Evolutionary conservation across 2,329 filamentous ascomycete genomes (phyloP).

Genomic region (Achaetomium macrosporum): DNA sequence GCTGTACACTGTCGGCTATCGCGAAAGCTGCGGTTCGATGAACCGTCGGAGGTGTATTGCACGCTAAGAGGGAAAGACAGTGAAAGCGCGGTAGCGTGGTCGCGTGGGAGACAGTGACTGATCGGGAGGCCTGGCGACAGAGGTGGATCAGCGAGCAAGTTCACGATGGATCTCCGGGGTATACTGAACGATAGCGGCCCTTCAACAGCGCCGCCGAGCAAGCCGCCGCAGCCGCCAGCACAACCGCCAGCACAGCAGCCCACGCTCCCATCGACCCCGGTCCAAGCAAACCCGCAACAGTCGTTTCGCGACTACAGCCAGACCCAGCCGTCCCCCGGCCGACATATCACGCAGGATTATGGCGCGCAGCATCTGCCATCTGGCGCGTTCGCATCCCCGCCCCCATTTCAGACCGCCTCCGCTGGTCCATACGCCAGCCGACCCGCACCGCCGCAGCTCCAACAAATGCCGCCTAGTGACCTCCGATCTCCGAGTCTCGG

Average conservation of each 20-base stretch:
- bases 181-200: constrained; percentile 50
- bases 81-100: not conserved
- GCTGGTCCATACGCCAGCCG: constrained; percentile 39
- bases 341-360: constrained; percentile 43
- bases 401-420: constrained; percentile 31
- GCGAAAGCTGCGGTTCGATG: constrained; percentile 10
- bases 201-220: constrained; percentile 26
- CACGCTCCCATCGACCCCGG: constrained; percentile 23
- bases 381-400: constrained; percentile 35
- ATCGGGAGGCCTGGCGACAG: not conserved
- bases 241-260: constrained; percentile 24
- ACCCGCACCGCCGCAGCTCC: constrained; percentile 37
- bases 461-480: constrained; percentile 41
- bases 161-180: constrained; percentile 46
- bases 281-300: constrained; percentile 31
- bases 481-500: constrained; percentile 44
- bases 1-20: not conserved
- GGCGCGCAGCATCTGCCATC: constrained; percentile 28
- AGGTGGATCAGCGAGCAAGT: not conserved
- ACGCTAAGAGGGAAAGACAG: constrained; percentile 4
- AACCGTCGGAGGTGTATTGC: constrained; percentile 8
- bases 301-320: constrained; percentile 48
- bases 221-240: constrained; percentile 21
- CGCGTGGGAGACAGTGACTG: constrained; percentile 6
- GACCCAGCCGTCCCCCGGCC: constrained; percentile 44